Base-by-base conservation (phyloP, 163 green algal species). In the Botryococcus braunii region DNA sequence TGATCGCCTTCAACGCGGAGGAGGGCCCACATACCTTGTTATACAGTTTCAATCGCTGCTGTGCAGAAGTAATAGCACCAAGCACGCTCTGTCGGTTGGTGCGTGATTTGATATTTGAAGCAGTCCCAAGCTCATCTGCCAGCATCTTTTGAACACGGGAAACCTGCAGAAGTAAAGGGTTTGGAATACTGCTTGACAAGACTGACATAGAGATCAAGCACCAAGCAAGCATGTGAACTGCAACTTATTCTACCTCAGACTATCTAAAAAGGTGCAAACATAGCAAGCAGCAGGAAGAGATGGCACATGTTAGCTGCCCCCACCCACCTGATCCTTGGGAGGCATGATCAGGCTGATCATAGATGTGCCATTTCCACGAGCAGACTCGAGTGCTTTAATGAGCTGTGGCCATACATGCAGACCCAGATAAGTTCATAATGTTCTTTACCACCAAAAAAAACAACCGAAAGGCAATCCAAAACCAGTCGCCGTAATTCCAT, bases 311-410 rank as follows among this genome's bases (percentile, higher is more conserved):
- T n/a, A n/a, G n/a, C n/a, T n/a, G n/a, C n/a, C n/a, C 13, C 39
- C 56, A 23, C 68, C 34, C 47, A 88, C 89, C 87, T 98, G 94
- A 79, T 97, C 95, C 71, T 97, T 95, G 0, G 95, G 94, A 31
- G 94, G 94, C 83, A 99, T 94, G 68, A 99, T 97, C 3, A 99
- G 78, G 52, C 81, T 94, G 71, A 99, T 99, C 94, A 99, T 99
- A 63, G 86, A 96, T 13, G 94, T 99, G 32, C 94, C 94, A 75
- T 97, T 97, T 40, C 94, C 95, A n/a, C 88, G 73, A 0, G 94
- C 94, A 32, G 81, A 79, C 74, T 98, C 85, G 55, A 99, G 79
- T 9, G 76, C 90, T 75, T 98, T 99, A 67, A 98, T 96, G 1
- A 97, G 73, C 87, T 96, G 79, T n/a, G n/a, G n/a, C n/a, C n/a